A percentile compares a stretch with the other conserved stretches of the same genome.
These are phyloP conservation scores for Colletotrichum sp. DNA, from an alignment of 2,329 filamentous ascomycete species.

Conservation along the genomic window DNA sequence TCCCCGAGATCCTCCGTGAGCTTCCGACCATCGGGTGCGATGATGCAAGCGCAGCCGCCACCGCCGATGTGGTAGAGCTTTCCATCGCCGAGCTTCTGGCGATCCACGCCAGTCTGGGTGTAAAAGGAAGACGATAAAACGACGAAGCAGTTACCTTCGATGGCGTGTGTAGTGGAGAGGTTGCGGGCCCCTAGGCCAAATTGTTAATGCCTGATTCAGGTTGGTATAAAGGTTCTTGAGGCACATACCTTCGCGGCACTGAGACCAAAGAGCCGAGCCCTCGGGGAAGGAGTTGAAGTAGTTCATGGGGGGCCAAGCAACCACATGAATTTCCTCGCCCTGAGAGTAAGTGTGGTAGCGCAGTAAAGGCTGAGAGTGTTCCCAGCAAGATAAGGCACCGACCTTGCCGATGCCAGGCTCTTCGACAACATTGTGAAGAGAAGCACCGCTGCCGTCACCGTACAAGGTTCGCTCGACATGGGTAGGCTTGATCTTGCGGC, in stretches of 20 bases:
- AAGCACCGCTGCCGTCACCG: not conserved
- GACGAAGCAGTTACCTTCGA: not conserved
- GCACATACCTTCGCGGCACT: not conserved
- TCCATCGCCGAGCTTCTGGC: not conserved
- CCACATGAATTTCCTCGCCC: conserved; percentile 31
- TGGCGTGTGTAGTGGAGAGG: not conserved
- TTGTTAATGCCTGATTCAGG: not conserved
- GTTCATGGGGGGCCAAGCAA: conserved; percentile 27
- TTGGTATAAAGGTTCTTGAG: not conserved
- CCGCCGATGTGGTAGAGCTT: not conserved
- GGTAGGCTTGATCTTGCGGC: conserved; percentile 58
- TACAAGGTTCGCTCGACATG: conserved; percentile 51
- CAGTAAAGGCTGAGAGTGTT: conserved; percentile 59
- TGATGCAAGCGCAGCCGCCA: not conserved
- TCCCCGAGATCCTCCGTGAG: not conserved
- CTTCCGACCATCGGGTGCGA: not conserved
- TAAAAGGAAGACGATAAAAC: not conserved
- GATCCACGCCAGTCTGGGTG: not conserved
- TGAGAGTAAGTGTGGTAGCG: conserved; percentile 28
- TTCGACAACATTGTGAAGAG: conserved; percentile 48
- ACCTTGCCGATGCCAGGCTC: conserved; percentile 52
- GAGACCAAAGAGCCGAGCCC: not conserved
- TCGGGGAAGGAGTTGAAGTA: not conserved
- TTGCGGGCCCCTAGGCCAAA: not conserved
- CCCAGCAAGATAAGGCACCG: conserved; percentile 61